These are phyloP conservation scores for Epichloe festucae DNA, from an alignment of 2,329 filamentous ascomycete species.

Conservation along the genomic window DNA sequence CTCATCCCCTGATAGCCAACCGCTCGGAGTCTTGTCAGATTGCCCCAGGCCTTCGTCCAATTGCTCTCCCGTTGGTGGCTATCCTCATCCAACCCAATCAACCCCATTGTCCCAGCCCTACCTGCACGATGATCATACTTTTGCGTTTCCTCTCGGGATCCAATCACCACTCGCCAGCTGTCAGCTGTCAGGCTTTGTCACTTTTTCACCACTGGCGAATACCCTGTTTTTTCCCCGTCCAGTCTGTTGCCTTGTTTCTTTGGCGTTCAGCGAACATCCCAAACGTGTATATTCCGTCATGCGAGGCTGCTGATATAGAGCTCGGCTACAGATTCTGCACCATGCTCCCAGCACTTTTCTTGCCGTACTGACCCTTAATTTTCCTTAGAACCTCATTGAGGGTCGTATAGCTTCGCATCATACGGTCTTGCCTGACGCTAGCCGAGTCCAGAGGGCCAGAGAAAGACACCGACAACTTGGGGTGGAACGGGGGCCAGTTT, in stretches of 20 bases:
- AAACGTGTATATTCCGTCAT: background rate
- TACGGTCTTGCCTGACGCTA: background rate
- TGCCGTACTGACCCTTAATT: background rate
- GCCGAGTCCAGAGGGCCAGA: background rate
- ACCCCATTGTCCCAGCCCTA: background rate
- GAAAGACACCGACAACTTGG: background rate
- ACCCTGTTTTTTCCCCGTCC: background rate
- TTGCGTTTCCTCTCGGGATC: background rate
- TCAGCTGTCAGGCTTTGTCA: constrained; percentile 1
- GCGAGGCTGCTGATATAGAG: background rate
- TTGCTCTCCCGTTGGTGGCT: background rate
- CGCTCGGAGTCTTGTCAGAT: background rate
- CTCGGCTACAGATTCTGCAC: background rate
- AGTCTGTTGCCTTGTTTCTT: background rate
- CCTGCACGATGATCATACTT: background rate
- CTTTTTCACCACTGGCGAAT: background rate
- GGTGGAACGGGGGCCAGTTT: background rate
- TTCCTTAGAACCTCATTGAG: background rate
- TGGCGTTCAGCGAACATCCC: background rate
- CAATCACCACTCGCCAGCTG: constrained; percentile 6
- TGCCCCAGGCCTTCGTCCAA: background rate
- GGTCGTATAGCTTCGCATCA: background rate
- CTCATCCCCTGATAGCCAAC: background rate
- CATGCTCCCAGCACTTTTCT: background rate
- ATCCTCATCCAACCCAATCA: background rate